Evolutionary conservation across 2,329 filamentous ascomycete species (phyloP).

Genomic region (Venturia effusa): DNA sequence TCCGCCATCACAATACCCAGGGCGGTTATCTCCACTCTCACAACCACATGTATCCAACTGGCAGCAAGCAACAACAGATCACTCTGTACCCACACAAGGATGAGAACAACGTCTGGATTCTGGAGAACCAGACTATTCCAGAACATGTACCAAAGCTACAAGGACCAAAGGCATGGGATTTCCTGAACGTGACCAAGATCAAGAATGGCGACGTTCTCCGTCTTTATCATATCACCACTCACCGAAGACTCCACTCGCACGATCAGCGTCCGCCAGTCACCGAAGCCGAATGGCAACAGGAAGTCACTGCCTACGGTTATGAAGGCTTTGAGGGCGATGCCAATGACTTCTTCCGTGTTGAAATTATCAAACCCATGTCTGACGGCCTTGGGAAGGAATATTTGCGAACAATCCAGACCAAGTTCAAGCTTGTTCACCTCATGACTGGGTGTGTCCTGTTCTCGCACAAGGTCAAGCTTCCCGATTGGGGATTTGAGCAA

Average conservation of each 20-base stretch:
- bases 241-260: slow-evolving; percentile 89
- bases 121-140: slow-evolving; percentile 95
- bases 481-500: slow-evolving; percentile 95
- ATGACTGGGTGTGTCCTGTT: slow-evolving; percentile 97
- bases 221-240: slow-evolving; percentile 73
- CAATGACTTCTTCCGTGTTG: slow-evolving; percentile 89
- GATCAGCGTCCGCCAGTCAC: slow-evolving; percentile 56
- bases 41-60: slow-evolving; percentile 91
- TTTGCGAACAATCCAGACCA: slow-evolving; percentile 86
- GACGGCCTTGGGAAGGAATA: slow-evolving; percentile 72
- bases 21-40: slow-evolving; percentile 97
- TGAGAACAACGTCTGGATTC: slow-evolving; percentile 87
- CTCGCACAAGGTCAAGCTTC: slow-evolving; percentile 98
- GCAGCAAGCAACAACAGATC: slow-evolving; percentile 97
- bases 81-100: slow-evolving; percentile 99
- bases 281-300: slow-evolving; percentile 68
- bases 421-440: slow-evolving; percentile 88
- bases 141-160: slow-evolving; percentile 67
- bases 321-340: slow-evolving; percentile 95
- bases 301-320: slow-evolving; percentile 94
- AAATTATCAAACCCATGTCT: slow-evolving; percentile 87
- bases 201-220: slow-evolving; percentile 71
- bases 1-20: slow-evolving; percentile 94
- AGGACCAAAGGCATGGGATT: slow-evolving; percentile 77
- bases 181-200: slow-evolving; percentile 56